A percentile compares a stretch with the other conserved stretches of the same genome.
These are phyloP conservation scores for Lyophyllum decastes DNA, from an alignment of 768 basidiomycete genomes.

Conservation along the genomic window DNA sequence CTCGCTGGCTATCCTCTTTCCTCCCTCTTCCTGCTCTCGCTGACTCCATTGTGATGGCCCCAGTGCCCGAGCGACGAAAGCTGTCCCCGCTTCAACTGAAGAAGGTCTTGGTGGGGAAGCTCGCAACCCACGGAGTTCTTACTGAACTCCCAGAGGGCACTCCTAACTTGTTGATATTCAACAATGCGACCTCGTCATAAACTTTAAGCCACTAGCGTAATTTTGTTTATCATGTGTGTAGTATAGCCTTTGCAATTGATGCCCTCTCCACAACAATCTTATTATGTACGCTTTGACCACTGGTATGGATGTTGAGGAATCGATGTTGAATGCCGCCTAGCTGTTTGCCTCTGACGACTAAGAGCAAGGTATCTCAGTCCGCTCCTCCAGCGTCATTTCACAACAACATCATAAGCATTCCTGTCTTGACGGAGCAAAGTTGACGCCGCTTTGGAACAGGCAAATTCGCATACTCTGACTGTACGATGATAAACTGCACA, in stretches of 20 bases:
- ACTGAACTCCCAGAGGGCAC: constrained; percentile 52
- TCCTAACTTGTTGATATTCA: constrained; percentile 76
- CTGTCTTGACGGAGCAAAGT: too few relatives aligned
- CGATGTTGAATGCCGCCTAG: too few relatives aligned
- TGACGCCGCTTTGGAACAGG: too few relatives aligned
- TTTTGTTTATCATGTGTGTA: constrained; percentile 8
- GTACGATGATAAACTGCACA: too few relatives aligned
- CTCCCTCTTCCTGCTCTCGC: constrained; percentile 55
- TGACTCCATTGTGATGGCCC: constrained; percentile 33
- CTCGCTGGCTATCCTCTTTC: constrained; percentile 57
- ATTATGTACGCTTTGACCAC: too few relatives aligned
- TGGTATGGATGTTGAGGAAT: too few relatives aligned
- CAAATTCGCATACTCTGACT: too few relatives aligned
- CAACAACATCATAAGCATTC: too few relatives aligned
- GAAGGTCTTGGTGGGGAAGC: constrained; percentile 57
- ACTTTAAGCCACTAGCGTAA: constrained; percentile 4
- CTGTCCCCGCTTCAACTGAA: constrained; percentile 77
- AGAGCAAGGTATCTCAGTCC: too few relatives aligned
- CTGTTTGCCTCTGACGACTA: too few relatives aligned
- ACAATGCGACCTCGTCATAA: constrained; percentile 61
- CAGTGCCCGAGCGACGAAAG: constrained; percentile 40
- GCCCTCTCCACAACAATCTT: neutral
- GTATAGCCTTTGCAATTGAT: constrained; percentile 3
- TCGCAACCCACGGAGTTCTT: constrained; percentile 58
- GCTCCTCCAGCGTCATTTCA: too few relatives aligned